These are phyloP conservation scores for Blastobotrys americana DNA, from an alignment of 805 yeast genomes.

Conservation along the genomic window DNA sequence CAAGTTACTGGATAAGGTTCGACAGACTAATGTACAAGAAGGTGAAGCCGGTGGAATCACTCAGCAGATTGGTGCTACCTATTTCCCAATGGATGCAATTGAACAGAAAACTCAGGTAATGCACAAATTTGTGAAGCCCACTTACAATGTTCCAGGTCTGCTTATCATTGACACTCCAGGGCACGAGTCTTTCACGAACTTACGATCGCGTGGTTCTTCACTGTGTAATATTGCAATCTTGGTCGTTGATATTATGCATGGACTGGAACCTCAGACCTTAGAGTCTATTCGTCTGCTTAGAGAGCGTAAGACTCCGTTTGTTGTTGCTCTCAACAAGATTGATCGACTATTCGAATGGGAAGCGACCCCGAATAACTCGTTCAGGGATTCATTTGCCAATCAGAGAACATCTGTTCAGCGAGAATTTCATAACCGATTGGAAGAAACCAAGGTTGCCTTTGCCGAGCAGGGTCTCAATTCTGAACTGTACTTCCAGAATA, in stretches of 20 bases:
- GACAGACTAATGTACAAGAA: slow-evolving; percentile 99
- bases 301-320: slow-evolving; percentile 96
- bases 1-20: slow-evolving; percentile 88
- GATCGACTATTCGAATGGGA: slow-evolving; percentile 98
- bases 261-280: slow-evolving; percentile 94
- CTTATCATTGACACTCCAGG: slow-evolving; percentile 98
- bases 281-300: slow-evolving; percentile 88
- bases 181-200: slow-evolving; percentile 97
- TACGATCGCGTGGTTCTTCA: slow-evolving; percentile 98
- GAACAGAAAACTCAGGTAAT: slow-evolving; percentile 85
- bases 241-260: slow-evolving; percentile 98
- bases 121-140: slow-evolving; percentile 74
- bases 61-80: slow-evolving; percentile 99
- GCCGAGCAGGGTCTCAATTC: slow-evolving; percentile 98
- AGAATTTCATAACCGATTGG: slow-evolving; percentile 84
- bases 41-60: slow-evolving; percentile 99
- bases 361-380: slow-evolving; percentile 80
- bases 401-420: slow-evolving; percentile 82
- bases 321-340: slow-evolving; percentile 94
- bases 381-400: slow-evolving; percentile 84
- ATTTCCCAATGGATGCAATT: slow-evolving; percentile 94
- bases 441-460: slow-evolving; percentile 77
- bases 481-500: slow-evolving; percentile 92
- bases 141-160: slow-evolving; percentile 92
- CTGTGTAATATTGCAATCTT: slow-evolving; percentile 97